Evolutionary conservation across 331 rosid species (phyloP).

Genomic region (Telfairia occidentalis): DNA sequence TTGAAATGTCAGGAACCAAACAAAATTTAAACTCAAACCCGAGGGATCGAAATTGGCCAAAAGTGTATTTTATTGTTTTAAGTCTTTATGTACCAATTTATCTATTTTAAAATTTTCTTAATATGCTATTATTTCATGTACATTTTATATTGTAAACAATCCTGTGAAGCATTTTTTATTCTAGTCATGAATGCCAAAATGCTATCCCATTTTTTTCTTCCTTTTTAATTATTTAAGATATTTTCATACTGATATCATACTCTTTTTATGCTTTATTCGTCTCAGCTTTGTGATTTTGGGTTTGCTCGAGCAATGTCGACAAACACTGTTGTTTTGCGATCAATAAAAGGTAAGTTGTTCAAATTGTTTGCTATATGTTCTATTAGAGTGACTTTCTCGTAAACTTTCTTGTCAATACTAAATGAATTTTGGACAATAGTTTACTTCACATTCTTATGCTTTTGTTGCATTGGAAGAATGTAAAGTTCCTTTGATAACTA

Average conservation of each 20-base stretch:
- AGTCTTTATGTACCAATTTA: not conserved
- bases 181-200: not conserved
- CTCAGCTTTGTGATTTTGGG: slow-evolving; percentile 96
- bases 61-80: too few relatives aligned
- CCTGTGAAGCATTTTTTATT: not conserved
- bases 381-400: not conserved
- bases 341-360: slow-evolving; percentile 72
- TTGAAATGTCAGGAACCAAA: too few relatives aligned
- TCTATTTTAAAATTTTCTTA: not conserved
- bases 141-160: not conserved
- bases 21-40: too few relatives aligned
- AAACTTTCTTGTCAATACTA: not conserved
- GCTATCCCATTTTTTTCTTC: not conserved
- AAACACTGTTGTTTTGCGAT: slow-evolving; percentile 88
- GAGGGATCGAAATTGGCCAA: too few relatives aligned
- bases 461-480: not conserved
- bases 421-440: not conserved
- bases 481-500: not conserved
- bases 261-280: slow-evolving; percentile 18
- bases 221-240: not conserved
- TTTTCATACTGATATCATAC: not conserved
- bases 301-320: slow-evolving; percentile 99
- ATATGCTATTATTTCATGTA: not conserved
- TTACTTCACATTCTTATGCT: not conserved
- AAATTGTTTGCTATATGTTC: not conserved